A percentile compares a stretch with the other conserved stretches of the same genome.
Evolutionary conservation across 306 rosid species (phyloP).

Genomic region (Prunus davidiana): DNA sequence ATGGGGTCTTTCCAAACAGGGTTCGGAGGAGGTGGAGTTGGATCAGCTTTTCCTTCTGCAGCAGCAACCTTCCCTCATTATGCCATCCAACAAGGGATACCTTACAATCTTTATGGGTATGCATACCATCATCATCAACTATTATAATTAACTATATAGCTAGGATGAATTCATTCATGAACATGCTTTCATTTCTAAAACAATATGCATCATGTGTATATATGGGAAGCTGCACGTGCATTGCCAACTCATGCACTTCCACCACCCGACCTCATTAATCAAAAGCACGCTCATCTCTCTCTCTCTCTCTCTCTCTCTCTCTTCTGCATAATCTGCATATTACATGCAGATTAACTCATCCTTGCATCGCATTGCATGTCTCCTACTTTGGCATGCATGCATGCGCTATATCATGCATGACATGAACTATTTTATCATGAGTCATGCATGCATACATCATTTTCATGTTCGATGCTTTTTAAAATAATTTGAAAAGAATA

Average conservation of each 20-base stretch:
- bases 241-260: conserved; percentile 61
- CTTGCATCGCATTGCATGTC: not conserved
- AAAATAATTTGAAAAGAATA: not conserved
- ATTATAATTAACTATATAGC: not conserved
- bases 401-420: not conserved
- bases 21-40: conserved; percentile 79
- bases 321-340: not conserved
- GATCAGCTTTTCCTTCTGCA: conserved; percentile 76
- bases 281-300: conserved; percentile 28
- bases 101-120: conserved; percentile 58
- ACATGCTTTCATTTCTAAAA: not conserved
- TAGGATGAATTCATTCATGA: not conserved
- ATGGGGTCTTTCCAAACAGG: conserved; percentile 88
- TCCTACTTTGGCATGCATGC: not conserved
- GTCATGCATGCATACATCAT: not conserved
- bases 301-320: not conserved
- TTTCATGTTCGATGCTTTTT: too few relatives aligned
- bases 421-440: not conserved
- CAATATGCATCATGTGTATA: not conserved
- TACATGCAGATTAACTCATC: not conserved
- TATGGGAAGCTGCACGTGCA: conserved; percentile 51
- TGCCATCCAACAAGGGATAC: conserved; percentile 92
- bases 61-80: conserved; percentile 92
- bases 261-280: conserved; percentile 18
- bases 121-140: not conserved